Evolutionary conservation across 1,284 basidiomycete genomes (phyloP).

Genomic region (Cutaneotrichosporon curvatum): DNA sequence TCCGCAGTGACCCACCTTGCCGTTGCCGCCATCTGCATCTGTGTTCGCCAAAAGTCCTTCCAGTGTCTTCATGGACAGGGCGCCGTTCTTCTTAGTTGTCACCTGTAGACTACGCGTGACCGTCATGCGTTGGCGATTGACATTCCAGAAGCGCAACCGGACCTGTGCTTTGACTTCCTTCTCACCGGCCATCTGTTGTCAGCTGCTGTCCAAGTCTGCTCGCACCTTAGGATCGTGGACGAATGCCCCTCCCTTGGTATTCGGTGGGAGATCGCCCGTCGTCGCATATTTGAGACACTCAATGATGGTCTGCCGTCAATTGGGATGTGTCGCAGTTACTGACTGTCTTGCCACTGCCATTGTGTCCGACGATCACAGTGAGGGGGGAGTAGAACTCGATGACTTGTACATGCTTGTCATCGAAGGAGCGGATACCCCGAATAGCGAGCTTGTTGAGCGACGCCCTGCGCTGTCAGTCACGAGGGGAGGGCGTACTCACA

Average conservation of each 20-base stretch:
- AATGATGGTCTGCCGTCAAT: slow-evolving; percentile 66
- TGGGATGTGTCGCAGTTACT: slow-evolving; percentile 15
- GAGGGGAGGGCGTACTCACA: too few relatives aligned
- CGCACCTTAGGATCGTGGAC: slow-evolving; percentile 83
- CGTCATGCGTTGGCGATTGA: slow-evolving; percentile 82
- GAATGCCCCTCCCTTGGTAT: slow-evolving; percentile 95
- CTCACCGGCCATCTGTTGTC: slow-evolving; percentile 77
- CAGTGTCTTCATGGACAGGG: slow-evolving; percentile 93
- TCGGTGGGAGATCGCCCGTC: slow-evolving; percentile 94
- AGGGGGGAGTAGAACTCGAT: slow-evolving; percentile 98
- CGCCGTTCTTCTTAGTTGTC: slow-evolving; percentile 78
- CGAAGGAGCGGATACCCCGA: slow-evolving; percentile 65
- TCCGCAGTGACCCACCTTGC: slow-evolving; percentile 55
- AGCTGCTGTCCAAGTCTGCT: background rate
- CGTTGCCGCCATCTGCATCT: slow-evolving; percentile 60
- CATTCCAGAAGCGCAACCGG: slow-evolving; percentile 84
- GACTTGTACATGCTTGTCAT: slow-evolving; percentile 87
- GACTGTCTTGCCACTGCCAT: slow-evolving; percentile 94
- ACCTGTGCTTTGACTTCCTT: slow-evolving; percentile 99
- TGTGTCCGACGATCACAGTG: slow-evolving; percentile 97
- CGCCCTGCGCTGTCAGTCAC: slow-evolving; percentile 54
- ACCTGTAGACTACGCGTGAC: slow-evolving; percentile 89
- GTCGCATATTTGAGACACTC: slow-evolving; percentile 99
- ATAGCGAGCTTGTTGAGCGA: slow-evolving; percentile 83
- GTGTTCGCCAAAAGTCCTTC: slow-evolving; percentile 79